Evolutionary conservation across 2,329 filamentous ascomycete species (phyloP).

Genomic region (Ophiosphaerella herpotricha): DNA sequence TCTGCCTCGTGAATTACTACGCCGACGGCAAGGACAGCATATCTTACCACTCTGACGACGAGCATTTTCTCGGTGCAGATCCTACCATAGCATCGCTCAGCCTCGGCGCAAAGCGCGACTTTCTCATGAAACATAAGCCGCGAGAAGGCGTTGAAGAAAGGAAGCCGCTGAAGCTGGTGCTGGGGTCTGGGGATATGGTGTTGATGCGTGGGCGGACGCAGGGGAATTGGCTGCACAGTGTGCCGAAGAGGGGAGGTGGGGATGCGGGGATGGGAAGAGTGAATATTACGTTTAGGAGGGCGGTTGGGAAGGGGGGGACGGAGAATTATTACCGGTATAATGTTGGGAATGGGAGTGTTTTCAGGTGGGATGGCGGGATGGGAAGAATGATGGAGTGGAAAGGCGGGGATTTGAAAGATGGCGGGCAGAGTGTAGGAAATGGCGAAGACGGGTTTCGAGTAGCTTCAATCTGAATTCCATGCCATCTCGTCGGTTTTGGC

Average conservation of each 20-base stretch:
- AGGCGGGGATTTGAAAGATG: slow-evolving; percentile 6
- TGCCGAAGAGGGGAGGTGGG: slow-evolving; percentile 73
- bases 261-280: slow-evolving; percentile 64
- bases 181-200: slow-evolving; percentile 76
- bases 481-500: too few species aligned
- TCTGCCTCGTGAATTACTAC: slow-evolving; percentile 83
- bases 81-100: slow-evolving; percentile 78
- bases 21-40: slow-evolving; percentile 77
- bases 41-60: slow-evolving; percentile 79
- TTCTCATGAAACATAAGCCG: slow-evolving; percentile 79
- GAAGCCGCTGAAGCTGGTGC: slow-evolving; percentile 55
- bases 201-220: slow-evolving; percentile 79
- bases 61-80: slow-evolving; percentile 71
- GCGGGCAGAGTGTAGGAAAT: background rate
- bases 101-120: slow-evolving; percentile 73
- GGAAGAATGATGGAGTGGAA: slow-evolving; percentile 56
- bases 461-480: too few species aligned
- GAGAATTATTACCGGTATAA: slow-evolving; percentile 88
- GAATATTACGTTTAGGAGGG: slow-evolving; percentile 79
- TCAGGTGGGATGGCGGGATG: slow-evolving; percentile 65
- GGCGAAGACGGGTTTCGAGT: too few species aligned
- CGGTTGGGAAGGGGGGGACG: slow-evolving; percentile 72
- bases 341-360: slow-evolving; percentile 71
- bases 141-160: slow-evolving; percentile 43
- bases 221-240: slow-evolving; percentile 72